phyloP scores from a whole-genome alignment of 495 filamentous ascomycete genomes.

The Podospora pseudopauciseta region DNA sequence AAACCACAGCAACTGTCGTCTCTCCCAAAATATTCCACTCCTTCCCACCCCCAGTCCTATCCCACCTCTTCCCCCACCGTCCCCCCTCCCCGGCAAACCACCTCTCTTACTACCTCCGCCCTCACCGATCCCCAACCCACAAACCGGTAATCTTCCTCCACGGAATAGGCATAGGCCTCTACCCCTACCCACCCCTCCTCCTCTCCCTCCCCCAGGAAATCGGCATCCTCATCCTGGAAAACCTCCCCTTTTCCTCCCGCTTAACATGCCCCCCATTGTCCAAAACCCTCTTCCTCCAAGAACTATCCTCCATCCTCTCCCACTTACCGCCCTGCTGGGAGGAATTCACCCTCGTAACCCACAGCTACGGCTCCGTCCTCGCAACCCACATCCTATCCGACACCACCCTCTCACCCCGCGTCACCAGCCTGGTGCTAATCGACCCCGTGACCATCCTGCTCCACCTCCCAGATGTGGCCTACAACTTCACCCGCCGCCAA shows the following conservation, averaged over 20 bases:
- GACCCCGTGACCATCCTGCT: constrained; percentile 65
- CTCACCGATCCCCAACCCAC: constrained; percentile 52
- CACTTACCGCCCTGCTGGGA: constrained; percentile 45
- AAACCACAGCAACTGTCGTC: constrained; percentile 19
- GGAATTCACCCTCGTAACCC: constrained; percentile 51
- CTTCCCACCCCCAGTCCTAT: constrained; percentile 46
- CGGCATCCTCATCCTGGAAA: constrained; percentile 62
- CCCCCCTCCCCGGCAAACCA: constrained; percentile 39
- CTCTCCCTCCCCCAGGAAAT: constrained; percentile 44
- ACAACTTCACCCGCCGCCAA: constrained; percentile 60
- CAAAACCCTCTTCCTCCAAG: constrained; percentile 45
- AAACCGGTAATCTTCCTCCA: constrained; percentile 63
- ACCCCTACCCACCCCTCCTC: constrained; percentile 58
- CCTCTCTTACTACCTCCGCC: constrained; percentile 62
- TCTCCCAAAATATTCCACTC: constrained; percentile 37
- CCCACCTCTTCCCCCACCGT: constrained; percentile 10
- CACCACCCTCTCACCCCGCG: constrained; percentile 35
- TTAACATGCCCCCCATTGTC: constrained; percentile 50
- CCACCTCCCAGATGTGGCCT: constrained; percentile 66
- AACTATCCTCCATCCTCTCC: constrained; percentile 51
- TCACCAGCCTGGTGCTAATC: constrained; percentile 52
- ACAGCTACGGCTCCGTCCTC: constrained; percentile 62
- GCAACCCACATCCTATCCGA: constrained; percentile 58
- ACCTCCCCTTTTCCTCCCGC: constrained; percentile 59
- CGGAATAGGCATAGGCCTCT: constrained; percentile 67